Base-by-base conservation (phyloP, 2,329 filamentous ascomycete genomes). In the Aspergillus aculeatinus region DNA sequence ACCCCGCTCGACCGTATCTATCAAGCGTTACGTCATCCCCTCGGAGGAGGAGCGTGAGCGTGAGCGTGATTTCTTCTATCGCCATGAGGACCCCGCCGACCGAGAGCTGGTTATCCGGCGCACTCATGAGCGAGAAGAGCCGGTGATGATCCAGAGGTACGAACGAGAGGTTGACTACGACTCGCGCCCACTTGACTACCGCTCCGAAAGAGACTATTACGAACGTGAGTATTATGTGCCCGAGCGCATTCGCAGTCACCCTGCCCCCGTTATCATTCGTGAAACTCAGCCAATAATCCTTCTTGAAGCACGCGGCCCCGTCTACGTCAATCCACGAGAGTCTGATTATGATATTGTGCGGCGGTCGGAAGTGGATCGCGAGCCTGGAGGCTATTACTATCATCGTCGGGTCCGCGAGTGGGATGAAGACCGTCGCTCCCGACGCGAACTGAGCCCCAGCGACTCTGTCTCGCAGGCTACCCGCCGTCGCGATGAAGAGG, bases 261-360 rank as follows among this genome's bases (percentile, higher is more conserved):
- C 77, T 54, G 75, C 76, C 65, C 77, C 79, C 52, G 78, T 81
- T 69, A 79, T 85, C 70, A 82, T 85, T 70, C 80, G 80, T 61
- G 78, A 82, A 62, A 79, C 77, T 33, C 78, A 82, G 66, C 80
- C 81, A 63, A 82, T 87, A 74, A 84, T 86, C 63, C 79, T 85
- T 68, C 78, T 81, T 63, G 80, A 85, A 74, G 79, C 79, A 44
- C 81, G 82, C 62, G 77, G 78, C 19, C 77, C 81, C 58, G 76
- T 83, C 59, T 80, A 85, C 60, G 71, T 80, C 35, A 69, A 73
- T 53, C 72, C 76, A 21, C 81, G 81, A 52, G 84, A 87, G 66
- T 81, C 83, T 27, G 81, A 84, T 47, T 87, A 85, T 64, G 84
- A 87, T 60, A 76, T 87, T 57, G 78, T 87, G 60, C 84, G 85